Conservation (phyloP, 2,329 filamentous ascomycete species). For the Bipolaris sorokiniana region DNA sequence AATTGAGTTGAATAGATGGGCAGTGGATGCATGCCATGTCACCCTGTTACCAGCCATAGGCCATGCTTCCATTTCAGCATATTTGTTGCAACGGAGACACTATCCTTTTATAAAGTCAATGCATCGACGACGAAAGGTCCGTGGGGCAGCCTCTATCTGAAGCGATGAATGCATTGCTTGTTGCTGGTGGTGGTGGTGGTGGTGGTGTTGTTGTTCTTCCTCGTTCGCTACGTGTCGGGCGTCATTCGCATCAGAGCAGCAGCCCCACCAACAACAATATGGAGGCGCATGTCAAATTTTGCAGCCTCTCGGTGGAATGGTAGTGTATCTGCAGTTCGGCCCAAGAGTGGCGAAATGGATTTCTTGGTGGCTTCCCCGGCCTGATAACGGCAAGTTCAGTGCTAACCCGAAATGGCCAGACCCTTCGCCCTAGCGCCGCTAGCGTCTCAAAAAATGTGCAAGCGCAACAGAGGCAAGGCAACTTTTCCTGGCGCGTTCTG, state of each 20-base stretch:
- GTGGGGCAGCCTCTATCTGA: not conserved
- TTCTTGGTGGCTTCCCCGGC: constrained; percentile 11
- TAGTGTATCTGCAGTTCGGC: not conserved
- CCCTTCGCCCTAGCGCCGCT: constrained; percentile 13
- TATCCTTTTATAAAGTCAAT: not conserved
- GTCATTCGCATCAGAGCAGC: not conserved
- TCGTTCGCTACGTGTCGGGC: not conserved
- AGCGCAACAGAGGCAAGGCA: constrained; percentile 35
- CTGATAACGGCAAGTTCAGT: constrained; percentile 13
- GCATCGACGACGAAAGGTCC: not conserved
- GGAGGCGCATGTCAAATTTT: not conserved
- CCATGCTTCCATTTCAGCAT: not conserved
- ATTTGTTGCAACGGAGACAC: not conserved
- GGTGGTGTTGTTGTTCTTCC: not conserved
- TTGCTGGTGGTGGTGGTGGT: not conserved
- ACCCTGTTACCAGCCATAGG: not conserved
- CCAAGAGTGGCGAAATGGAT: constrained; percentile 9
- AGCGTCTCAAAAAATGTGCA: constrained; percentile 27
- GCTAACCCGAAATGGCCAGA: constrained; percentile 14
- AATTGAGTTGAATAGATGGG: not conserved
- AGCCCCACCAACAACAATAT: not conserved
- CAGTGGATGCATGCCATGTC: not conserved
- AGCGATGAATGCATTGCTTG: not conserved
- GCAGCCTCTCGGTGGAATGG: not conserved
- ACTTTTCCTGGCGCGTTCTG: constrained; percentile 30